These are phyloP conservation scores for Fragilariopsis cylindrus DNA, from an alignment of 108 stramenopile genomes.

Conservation along the genomic window DNA sequence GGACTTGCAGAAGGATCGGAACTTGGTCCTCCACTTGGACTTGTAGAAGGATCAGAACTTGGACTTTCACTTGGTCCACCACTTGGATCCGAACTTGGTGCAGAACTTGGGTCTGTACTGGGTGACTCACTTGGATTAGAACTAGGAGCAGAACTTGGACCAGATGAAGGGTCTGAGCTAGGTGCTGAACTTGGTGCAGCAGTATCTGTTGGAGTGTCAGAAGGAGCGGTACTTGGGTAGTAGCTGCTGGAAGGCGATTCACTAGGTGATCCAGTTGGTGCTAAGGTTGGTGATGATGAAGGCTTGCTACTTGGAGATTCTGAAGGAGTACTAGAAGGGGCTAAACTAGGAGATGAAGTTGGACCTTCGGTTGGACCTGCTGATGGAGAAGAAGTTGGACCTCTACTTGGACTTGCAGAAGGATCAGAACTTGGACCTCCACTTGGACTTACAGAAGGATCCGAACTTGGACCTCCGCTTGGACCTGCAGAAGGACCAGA, in stretches of 20 bases:
- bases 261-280: not conserved
- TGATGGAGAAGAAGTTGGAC: not conserved
- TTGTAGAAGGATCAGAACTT: not conserved
- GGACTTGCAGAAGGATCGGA: slow-evolving; percentile 1
- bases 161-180: not conserved
- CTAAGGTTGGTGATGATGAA: not conserved
- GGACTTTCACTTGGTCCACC: not conserved
- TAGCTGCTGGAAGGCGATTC: not conserved
- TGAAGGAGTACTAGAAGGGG: not conserved
- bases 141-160: slow-evolving; percentile 4
- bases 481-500: not conserved
- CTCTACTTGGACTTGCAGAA: not conserved
- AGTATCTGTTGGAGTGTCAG: not conserved
- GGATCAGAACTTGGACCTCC: not conserved
- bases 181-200: not conserved
- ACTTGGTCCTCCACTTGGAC: not conserved
- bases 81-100: not conserved
- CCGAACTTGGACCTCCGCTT: too few species aligned
- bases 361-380: not conserved
- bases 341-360: not conserved
- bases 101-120: not conserved
- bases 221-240: slow-evolving; percentile 11
- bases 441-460: not conserved
- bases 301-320: not conserved
- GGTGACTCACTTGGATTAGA: not conserved